Conservation (phyloP, 208 protist species). For the Acanthamoeba triangularis region DNA sequence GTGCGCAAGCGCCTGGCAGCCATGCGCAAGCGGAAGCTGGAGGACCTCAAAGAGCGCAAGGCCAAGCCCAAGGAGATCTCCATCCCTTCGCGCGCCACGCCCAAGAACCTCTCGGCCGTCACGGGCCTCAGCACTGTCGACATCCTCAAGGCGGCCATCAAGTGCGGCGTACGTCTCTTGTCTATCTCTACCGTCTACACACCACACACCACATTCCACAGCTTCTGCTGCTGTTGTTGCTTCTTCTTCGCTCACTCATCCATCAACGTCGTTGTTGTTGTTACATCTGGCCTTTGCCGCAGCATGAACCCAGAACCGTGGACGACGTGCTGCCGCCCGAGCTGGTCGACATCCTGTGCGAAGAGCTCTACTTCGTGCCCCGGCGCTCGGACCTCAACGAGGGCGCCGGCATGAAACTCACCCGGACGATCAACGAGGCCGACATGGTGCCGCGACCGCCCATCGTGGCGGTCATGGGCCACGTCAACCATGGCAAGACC, state of each 20-base stretch:
- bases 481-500: slow-evolving; percentile 99
- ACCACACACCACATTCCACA: not conserved
- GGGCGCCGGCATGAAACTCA: not conserved
- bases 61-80: slow-evolving; percentile 43
- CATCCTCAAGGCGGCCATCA: slow-evolving; percentile 59
- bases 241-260: not conserved
- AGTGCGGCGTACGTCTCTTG: slow-evolving; percentile 26
- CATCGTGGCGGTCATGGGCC: slow-evolving; percentile 98
- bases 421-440: not conserved
- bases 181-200: not conserved
- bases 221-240: not conserved
- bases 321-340: slow-evolving; percentile 68
- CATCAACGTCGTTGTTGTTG: not conserved
- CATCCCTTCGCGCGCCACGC: not conserved
- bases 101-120: slow-evolving; percentile 29
- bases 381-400: not conserved
- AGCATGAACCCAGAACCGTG: slow-evolving; percentile 39
- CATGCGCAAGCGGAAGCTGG: slow-evolving; percentile 40
- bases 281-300: not conserved
- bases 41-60: slow-evolving; percentile 13
- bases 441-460: slow-evolving; percentile 91
- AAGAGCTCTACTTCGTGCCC: slow-evolving; percentile 53
- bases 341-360: slow-evolving; percentile 63
- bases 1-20: slow-evolving; percentile 46
- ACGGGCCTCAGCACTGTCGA: slow-evolving; percentile 50